A percentile compares a stretch with the other conserved stretches of the same genome.
phyloP scores from a whole-genome alignment of 352 stramenopile species.

The Phytophthora ohioensis region DNA sequence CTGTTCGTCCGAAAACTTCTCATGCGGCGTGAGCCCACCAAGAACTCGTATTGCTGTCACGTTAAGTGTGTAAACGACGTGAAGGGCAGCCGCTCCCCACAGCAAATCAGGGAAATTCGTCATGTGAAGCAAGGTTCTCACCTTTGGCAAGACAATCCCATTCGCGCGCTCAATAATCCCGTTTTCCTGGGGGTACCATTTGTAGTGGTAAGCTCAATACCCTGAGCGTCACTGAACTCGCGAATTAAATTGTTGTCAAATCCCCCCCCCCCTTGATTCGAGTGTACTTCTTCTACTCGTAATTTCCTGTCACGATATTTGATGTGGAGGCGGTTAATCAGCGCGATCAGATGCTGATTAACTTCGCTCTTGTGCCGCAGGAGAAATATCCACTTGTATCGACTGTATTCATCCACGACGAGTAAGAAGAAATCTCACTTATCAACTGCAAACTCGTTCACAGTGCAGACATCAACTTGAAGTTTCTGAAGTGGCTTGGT shows the following conservation, averaged over 20 bases:
- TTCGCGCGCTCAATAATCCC: constrained; percentile 13
- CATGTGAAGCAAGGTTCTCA: constrained; percentile 4
- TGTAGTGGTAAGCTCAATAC: background rate
- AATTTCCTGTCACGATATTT: background rate
- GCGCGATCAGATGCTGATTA: background rate
- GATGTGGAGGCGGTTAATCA: background rate
- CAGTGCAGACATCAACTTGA: background rate
- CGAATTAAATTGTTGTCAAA: too few relatives aligned
- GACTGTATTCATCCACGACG: background rate
- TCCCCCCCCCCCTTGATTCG: background rate
- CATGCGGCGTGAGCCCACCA: background rate
- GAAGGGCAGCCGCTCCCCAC: constrained; percentile 3
- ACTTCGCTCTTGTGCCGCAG: background rate
- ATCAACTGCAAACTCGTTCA: background rate
- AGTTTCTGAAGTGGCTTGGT: background rate
- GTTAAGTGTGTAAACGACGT: constrained; percentile 1
- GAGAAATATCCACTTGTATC: constrained; percentile 1
- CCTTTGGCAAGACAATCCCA: constrained; percentile 3
- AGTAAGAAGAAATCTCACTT: background rate
- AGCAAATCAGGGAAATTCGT: constrained; percentile 7
- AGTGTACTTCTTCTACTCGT: background rate
- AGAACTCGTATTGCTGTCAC: background rate
- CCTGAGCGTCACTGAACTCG: background rate
- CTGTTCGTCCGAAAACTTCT: background rate
- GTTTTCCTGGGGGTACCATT: constrained; percentile 14